Evolutionary conservation across 805 yeast genomes (phyloP).

Genomic region (Cyberlindnera nakhonratchasimensis): DNA sequence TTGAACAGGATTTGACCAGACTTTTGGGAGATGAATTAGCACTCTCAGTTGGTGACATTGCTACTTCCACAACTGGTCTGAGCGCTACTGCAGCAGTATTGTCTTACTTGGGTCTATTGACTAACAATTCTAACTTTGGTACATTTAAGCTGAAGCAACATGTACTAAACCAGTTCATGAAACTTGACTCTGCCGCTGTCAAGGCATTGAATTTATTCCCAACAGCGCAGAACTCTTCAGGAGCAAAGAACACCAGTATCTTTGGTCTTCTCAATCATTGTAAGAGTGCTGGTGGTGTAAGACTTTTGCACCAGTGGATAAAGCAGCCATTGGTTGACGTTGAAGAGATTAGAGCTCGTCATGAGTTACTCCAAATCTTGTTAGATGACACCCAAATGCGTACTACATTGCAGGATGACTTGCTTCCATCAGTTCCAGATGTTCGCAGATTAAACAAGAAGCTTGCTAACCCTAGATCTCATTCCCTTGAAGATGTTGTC

Average conservation of each 20-base stretch:
- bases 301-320: slow-evolving; percentile 89
- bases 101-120: slow-evolving; percentile 60
- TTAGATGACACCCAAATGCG: slow-evolving; percentile 68
- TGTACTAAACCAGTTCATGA: slow-evolving; percentile 77
- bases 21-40: slow-evolving; percentile 56
- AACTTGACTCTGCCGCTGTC: slow-evolving; percentile 85
- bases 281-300: slow-evolving; percentile 83
- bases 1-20: slow-evolving; percentile 75
- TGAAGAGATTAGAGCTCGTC: slow-evolving; percentile 61
- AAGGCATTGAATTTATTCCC: slow-evolving; percentile 88
- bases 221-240: slow-evolving; percentile 26
- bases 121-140: slow-evolving; percentile 53
- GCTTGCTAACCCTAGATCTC: slow-evolving; percentile 43
- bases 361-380: slow-evolving; percentile 67
- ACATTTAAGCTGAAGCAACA: slow-evolving; percentile 58
- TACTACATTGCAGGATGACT: slow-evolving; percentile 60
- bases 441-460: slow-evolving; percentile 71
- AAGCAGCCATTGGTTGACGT: slow-evolving; percentile 86
- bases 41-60: slow-evolving; percentile 53
- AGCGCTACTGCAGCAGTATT: slow-evolving; percentile 67
- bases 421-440: slow-evolving; percentile 77
- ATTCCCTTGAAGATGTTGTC: slow-evolving; percentile 83
- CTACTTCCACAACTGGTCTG: slow-evolving; percentile 49
- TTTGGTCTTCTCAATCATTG: slow-evolving; percentile 86
- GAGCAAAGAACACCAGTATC: slow-evolving; percentile 53